Base-by-base conservation (phyloP, 139 green algal species). In the Desmodesmus armatus region DNA sequence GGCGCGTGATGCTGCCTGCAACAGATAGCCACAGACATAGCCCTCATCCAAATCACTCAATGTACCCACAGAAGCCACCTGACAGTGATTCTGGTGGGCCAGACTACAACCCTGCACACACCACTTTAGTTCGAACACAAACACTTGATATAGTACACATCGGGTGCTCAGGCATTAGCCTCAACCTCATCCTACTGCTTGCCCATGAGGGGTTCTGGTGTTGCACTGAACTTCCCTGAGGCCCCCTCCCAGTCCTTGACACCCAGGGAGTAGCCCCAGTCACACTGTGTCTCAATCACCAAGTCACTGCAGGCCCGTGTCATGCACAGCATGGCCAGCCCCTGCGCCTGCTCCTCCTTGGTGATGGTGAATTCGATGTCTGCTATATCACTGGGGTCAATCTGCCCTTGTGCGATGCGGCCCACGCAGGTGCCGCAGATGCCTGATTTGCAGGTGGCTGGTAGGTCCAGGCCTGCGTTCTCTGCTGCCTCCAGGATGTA, bases 401-500 rank as follows among this genome's bases (percentile, higher is more conserved):
- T 85, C 40, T 80, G 78, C 5, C 96, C 96, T 39, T 91, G 82
- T 5, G 88, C 70, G 7, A 98, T 88, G 15, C 94, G 85, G 3
- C 92, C 95, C 7, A 98, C 96, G 82, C 96, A 99, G 15, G 95
- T 92, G 49, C 95, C 92, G 76, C 93, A 96, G 66, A 96, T 96
- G 62, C 92, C 92, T 5, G 85, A 94, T 71, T 94, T 88, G 91
- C 96, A 98, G 33, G 96, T 98, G 77, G 92, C 95, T 15, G 96
- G 96, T 49, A 99, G 91, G 87, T 99, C 96, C 9, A 99, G 58
- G 4, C 95, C 96, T 2, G 85, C 87, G 3, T 94, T 87, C 27
- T 98, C 90, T n/a, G 92, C 96, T 43, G 94, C 92, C 67, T 98
- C 93, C 17, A 99, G 89, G 35, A 99, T 97, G 90, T 99, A 99